Evolutionary conservation across 345 rosid species (phyloP).

Genomic region (Arabidopsis suecica): DNA sequence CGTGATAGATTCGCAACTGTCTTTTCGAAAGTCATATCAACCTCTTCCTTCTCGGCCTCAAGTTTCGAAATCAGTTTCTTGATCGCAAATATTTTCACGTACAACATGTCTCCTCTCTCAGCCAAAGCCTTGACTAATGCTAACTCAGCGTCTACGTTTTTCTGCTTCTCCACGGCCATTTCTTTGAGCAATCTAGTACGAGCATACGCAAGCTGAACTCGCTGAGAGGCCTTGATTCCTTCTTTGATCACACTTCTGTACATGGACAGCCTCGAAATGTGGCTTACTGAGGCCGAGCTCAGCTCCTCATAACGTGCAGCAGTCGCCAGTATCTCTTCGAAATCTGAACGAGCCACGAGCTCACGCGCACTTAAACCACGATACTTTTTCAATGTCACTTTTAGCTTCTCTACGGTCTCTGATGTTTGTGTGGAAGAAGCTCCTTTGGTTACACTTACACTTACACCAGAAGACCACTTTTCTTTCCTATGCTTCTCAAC

Average conservation of each 20-base stretch:
- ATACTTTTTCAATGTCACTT: background rate
- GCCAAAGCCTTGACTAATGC: conserved; percentile 8
- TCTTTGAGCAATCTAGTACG: background rate
- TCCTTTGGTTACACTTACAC: background rate
- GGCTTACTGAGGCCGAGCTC: background rate
- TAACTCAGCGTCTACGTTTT: conserved; percentile 1
- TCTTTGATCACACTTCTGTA: conserved; percentile 24
- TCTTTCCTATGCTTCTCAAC: background rate
- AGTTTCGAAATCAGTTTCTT: conserved; percentile 5
- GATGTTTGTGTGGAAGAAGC: background rate
- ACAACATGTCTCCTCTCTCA: conserved; percentile 25
- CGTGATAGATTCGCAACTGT: background rate
- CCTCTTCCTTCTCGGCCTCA: conserved; percentile 32
- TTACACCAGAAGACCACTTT: background rate
- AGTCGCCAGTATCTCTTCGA: background rate
- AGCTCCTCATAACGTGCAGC: conserved; percentile 24
- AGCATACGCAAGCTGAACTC: background rate
- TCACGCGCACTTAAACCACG: conserved; percentile 6
- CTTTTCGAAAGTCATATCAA: conserved; percentile 7
- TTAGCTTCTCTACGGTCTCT: conserved; percentile 11
- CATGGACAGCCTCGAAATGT: conserved; percentile 29
- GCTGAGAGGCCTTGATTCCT: conserved; percentile 6
- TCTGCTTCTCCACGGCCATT: conserved; percentile 1
- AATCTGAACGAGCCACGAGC: conserved; percentile 17
- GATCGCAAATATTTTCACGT: conserved; percentile 19